Conservation (phyloP, 2,329 filamentous ascomycete species). For the Fusarium coicis region DNA sequence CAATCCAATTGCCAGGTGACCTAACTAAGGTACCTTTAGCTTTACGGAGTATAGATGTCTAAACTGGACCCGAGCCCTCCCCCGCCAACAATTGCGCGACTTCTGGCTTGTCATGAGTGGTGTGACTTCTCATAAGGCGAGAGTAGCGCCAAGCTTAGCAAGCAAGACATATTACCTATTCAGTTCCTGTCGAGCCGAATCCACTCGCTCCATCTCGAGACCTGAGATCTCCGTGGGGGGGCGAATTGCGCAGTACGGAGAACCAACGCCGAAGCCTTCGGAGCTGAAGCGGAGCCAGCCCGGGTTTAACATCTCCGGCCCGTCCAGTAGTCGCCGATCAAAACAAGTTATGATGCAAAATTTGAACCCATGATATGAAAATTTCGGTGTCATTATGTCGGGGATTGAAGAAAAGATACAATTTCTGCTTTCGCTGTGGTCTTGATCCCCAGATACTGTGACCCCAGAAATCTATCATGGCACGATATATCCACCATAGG, state of each 20-base stretch:
- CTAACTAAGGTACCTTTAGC: not conserved
- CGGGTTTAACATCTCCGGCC: constrained; percentile 23
- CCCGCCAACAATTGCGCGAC: constrained; percentile 27
- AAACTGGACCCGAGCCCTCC: not conserved
- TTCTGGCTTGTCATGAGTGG: constrained; percentile 36
- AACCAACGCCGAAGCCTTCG: constrained; percentile 29
- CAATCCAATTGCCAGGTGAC: constrained; percentile 31
- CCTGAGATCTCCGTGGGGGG: not conserved
- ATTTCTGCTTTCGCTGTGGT: not conserved
- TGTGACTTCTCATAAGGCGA: constrained; percentile 27
- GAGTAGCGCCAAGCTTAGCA: not conserved
- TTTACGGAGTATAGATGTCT: not conserved
- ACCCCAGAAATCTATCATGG: constrained; percentile 29
- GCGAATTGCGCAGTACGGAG: constrained; percentile 15
- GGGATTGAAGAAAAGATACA: not conserved
- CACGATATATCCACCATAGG: constrained; percentile 10
- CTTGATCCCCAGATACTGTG: not conserved
- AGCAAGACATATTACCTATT: not conserved
- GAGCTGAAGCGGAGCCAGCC: constrained; percentile 35
- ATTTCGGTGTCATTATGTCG: not conserved
- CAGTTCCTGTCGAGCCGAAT: not conserved
- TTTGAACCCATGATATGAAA: constrained; percentile 1
- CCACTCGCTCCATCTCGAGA: constrained; percentile 2
- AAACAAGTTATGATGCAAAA: not conserved
- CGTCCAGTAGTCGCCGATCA: constrained; percentile 24